Conservation (phyloP, 179 eudicot genomes). For the Patellifolia procumbens region DNA sequence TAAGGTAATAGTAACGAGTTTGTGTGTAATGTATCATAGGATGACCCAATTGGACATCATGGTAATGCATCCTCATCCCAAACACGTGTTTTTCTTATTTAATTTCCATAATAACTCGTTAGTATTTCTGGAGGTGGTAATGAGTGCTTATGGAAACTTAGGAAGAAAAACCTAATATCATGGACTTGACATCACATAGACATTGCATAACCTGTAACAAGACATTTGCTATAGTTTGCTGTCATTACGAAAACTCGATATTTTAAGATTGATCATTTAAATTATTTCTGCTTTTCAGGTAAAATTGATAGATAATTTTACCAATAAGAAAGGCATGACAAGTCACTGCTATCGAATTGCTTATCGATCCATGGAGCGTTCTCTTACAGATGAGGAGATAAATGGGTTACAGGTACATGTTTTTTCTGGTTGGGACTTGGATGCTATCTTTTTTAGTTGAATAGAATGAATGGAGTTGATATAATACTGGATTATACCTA, state of each 20-base stretch:
- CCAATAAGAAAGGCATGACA: conserved; percentile 88
- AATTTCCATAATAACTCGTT: neutral
- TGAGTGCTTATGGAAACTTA: neutral
- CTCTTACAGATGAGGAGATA: conserved; percentile 86
- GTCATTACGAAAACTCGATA: neutral
- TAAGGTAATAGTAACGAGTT: neutral
- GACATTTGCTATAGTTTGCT: neutral
- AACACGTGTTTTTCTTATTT: neutral
- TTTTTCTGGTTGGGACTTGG: neutral
- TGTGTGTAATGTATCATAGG: neutral
- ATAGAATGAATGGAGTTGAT: neutral
- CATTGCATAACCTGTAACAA: neutral
- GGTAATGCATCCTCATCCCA: neutral
- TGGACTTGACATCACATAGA: neutral
- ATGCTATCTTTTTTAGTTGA: neutral
- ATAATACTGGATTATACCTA: neutral
- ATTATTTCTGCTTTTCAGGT: conserved; percentile 20
- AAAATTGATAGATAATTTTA: conserved; percentile 67
- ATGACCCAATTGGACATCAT: neutral
- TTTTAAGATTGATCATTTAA: neutral
- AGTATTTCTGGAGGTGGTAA: neutral
- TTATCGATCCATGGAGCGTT: conserved; percentile 93
- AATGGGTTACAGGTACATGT: conserved; percentile 72
- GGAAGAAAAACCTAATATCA: neutral
- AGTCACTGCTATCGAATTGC: conserved; percentile 89